A percentile compares a stretch with the other conserved stretches of the same genome.
Conservation (phyloP, 1,284 basidiomycete genomes). For the Fomes fomentarius region DNA sequence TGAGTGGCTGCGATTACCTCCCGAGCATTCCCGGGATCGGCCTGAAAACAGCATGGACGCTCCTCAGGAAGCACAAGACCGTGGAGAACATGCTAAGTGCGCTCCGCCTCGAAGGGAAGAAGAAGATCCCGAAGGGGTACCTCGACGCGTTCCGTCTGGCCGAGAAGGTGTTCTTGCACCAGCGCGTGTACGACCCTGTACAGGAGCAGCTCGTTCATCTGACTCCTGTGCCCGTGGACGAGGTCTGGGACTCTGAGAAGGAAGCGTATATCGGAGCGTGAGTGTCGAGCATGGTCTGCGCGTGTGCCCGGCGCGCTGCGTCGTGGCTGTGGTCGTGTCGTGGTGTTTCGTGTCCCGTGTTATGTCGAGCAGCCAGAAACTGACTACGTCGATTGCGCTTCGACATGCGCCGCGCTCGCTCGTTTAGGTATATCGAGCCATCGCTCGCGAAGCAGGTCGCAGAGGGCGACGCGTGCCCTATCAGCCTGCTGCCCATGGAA, state of each 20-base stretch:
- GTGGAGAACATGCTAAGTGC: conserved; percentile 86
- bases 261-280: conserved; percentile 82
- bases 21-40: conserved; percentile 94
- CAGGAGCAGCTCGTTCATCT: conserved; percentile 71
- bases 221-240: conserved; percentile 55
- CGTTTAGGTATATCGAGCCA: conserved; percentile 59
- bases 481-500: conserved; percentile 69
- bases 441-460: conserved; percentile 70
- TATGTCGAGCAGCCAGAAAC: neutral
- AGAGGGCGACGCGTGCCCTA: conserved; percentile 78
- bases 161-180: conserved; percentile 93
- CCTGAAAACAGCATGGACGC: conserved; percentile 89
- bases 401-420: conserved; percentile 9
- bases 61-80: conserved; percentile 86
- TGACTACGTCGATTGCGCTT: conserved; percentile 2
- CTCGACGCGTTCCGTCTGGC: conserved; percentile 74
- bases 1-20: conserved; percentile 97
- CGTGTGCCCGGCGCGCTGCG: neutral
- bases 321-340: conserved; percentile 4
- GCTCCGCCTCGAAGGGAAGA: conserved; percentile 84
- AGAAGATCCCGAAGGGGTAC: conserved; percentile 80
- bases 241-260: conserved; percentile 59
- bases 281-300: conserved; percentile 32
- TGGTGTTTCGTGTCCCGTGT: conserved; percentile 12
- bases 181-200: conserved; percentile 88